These are phyloP conservation scores for Russula griseocarnosa DNA, from an alignment of 768 basidiomycete genomes.

Conservation along the genomic window DNA sequence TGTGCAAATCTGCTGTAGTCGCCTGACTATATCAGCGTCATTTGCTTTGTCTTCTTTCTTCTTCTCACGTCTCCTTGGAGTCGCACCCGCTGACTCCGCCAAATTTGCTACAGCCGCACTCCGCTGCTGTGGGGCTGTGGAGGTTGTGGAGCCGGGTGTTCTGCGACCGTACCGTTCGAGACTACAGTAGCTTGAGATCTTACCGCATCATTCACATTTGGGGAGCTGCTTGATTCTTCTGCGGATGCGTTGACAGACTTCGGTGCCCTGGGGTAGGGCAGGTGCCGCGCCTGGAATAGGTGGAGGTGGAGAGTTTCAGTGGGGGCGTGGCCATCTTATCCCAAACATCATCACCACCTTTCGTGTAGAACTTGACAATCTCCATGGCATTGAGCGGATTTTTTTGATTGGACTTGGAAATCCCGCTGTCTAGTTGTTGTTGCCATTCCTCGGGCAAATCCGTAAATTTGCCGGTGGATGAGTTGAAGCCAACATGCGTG, in stretches of 20 bases:
- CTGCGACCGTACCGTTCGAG: background rate
- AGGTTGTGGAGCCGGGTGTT: constrained; percentile 35
- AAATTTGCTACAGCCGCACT: constrained; percentile 62
- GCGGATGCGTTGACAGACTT: constrained; percentile 27
- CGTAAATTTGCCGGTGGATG: constrained; percentile 49
- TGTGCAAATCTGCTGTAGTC: constrained; percentile 90
- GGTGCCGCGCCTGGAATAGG: constrained; percentile 18
- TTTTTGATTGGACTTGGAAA: constrained; percentile 89
- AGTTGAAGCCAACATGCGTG: constrained; percentile 3
- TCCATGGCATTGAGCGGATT: constrained; percentile 98
- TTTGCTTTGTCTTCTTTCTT: constrained; percentile 63
- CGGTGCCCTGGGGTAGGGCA: constrained; percentile 24
- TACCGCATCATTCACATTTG: constrained; percentile 14
- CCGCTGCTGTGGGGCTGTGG: constrained; percentile 41
- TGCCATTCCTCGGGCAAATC: constrained; percentile 63
- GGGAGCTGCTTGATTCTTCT: constrained; percentile 20
- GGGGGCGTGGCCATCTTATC: constrained; percentile 62
- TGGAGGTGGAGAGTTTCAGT: constrained; percentile 25
- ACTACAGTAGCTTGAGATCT: background rate
- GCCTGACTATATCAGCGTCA: constrained; percentile 86
- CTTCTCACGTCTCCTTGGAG: constrained; percentile 56
- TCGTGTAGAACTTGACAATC: constrained; percentile 98
- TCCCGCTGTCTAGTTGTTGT: constrained; percentile 83
- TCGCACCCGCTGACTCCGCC: constrained; percentile 69
- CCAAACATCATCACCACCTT: constrained; percentile 76